Evolutionary conservation across 441 rosid species (phyloP).

Genomic region (Erodium trifolium): DNA sequence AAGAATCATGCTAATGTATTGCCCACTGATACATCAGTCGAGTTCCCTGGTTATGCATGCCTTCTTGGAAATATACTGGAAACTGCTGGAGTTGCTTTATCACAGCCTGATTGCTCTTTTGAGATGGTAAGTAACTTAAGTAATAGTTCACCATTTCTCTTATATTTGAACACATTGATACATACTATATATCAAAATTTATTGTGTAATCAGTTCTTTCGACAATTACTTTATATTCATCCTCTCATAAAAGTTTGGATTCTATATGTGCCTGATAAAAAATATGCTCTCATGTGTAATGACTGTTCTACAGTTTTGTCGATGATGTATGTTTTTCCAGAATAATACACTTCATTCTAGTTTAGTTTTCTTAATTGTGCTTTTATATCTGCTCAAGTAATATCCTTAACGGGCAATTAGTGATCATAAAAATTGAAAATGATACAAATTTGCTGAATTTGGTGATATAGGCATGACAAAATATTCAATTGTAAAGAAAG

Average conservation of each 20-base stretch:
- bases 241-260: neutral
- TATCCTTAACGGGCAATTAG: neutral
- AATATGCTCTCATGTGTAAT: neutral
- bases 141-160: conserved; percentile 10
- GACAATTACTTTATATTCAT: neutral
- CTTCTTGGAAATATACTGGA: conserved; percentile 87
- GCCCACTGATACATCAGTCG: conserved; percentile 50
- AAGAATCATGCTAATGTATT: conserved; percentile 51
- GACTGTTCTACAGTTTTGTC: neutral
- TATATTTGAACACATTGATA: neutral
- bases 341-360: neutral
- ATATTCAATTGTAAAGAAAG: conserved; percentile 2
- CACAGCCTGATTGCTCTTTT: conserved; percentile 71
- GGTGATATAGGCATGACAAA: neutral
- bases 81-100: conserved; percentile 67
- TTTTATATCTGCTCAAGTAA: neutral
- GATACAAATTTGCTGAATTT: neutral
- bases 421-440: conserved; percentile 3
- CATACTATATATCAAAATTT: neutral
- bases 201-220: neutral
- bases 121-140: conserved; percentile 49
- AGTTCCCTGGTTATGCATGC: conserved; percentile 77
- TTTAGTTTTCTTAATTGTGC: neutral
- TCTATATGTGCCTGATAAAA: neutral
- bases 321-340: neutral